Evolutionary conservation across 2,329 filamentous ascomycete species (phyloP).

Genomic region (Penicillium thymicola): DNA sequence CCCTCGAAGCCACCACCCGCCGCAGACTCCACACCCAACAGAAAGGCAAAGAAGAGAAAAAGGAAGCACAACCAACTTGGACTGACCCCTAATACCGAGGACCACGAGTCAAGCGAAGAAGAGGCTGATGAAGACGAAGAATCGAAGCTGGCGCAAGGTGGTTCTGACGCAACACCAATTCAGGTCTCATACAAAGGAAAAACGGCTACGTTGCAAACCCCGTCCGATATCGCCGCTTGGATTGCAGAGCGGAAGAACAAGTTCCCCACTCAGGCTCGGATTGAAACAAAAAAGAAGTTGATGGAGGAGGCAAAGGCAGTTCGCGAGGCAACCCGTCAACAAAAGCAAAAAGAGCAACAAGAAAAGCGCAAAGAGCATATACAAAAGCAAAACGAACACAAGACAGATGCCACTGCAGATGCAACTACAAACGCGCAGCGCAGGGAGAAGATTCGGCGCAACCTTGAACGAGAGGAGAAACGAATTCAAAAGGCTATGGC

Average conservation of each 20-base stretch:
- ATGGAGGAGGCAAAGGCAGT: constrained; percentile 60
- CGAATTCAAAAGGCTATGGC: constrained; percentile 45
- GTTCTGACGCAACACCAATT: constrained; percentile 29
- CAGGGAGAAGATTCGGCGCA: constrained; percentile 42
- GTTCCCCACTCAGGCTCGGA: constrained; percentile 73
- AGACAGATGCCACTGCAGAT: constrained; percentile 28
- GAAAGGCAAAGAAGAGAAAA: constrained; percentile 42
- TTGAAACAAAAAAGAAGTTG: constrained; percentile 59
- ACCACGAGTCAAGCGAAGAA: constrained; percentile 47
- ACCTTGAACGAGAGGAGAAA: constrained; percentile 65
- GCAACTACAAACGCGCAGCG: constrained; percentile 37
- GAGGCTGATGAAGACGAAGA: constrained; percentile 43
- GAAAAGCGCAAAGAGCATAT: constrained; percentile 15
- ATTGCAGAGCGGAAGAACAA: constrained; percentile 74
- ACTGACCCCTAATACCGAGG: constrained; percentile 45
- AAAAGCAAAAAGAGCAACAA: constrained; percentile 38
- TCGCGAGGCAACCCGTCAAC: constrained; percentile 37
- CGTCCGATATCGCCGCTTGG: constrained; percentile 73
- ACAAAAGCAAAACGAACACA: constrained; percentile 25
- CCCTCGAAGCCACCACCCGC: constrained; percentile 43
- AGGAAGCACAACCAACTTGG: constrained; percentile 48
- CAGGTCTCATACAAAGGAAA: constrained; percentile 57
- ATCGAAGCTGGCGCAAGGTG: constrained; percentile 35
- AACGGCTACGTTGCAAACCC: constrained; percentile 51
- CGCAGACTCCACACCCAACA: constrained; percentile 26